Evolutionary conservation across 805 yeast species (phyloP), one percentile per base, ranked within the genome.

Genomic region (Wickerhamiella cacticola): DNA sequence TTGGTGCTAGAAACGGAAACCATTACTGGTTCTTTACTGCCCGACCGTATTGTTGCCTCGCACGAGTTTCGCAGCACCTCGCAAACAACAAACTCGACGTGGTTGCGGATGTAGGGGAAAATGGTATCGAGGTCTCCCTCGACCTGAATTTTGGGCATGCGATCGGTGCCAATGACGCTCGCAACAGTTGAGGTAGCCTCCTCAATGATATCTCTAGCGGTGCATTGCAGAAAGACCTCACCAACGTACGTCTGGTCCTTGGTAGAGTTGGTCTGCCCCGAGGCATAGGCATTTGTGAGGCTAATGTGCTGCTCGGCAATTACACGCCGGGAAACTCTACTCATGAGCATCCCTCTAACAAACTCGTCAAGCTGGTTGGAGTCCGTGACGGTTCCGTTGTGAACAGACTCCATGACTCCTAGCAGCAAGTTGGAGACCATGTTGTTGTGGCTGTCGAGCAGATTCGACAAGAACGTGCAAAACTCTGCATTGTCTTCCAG

Each of bases 221-320:
- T 74, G 60, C 95, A 82, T 53, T 77, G 73, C 53, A 83, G 78
- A 59, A 85, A 85, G 13, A 92, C 85, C 58, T 84, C 95, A 26
- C 97, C 81, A 39, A 70, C 65, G 48, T 68, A 70, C 35, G 56
- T 60, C 13, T 59, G 55, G 34, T 57, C 58, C 24, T 53, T 51
- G 69, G 60, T 73, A 70, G 39, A 67, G 50, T 73, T 64, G 28
- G 52, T 50, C 6, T 75, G 75, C 23, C 73, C 73, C 16, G 63
- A 59, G 46, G 67, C 64, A 61, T 76, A 81, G 51, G 82, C 75
- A 29, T 78, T 74, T 0, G 94, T 76, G 45, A 92, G 71, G 8
- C 92, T 78, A 33, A 85, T 66, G 65, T 92, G 97, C 61, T 89
- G 95, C 65, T 89, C 95, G 38, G 86, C 85, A 53, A 89, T 81